Percentiles rank a stretch among this genome's conserved stretches.
Conservation (phyloP, 768 basidiomycete species). For the Pulveroboletus sp. region DNA sequence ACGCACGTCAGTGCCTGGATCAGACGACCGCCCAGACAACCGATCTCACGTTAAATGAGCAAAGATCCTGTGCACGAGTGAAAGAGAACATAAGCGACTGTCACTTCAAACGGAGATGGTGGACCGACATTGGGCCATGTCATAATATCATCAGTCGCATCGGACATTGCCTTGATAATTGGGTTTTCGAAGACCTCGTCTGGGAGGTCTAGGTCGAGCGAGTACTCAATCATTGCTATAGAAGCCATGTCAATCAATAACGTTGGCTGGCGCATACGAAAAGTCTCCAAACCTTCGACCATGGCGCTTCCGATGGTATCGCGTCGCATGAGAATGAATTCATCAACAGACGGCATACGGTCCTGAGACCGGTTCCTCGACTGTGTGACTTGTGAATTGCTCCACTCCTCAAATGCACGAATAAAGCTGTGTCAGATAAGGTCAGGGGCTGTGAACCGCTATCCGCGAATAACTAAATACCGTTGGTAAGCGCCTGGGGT, state of each 20-base stretch:
- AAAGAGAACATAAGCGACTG: conserved; percentile 10
- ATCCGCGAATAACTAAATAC: conserved; percentile 11
- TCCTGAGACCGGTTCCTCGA: conserved; percentile 33
- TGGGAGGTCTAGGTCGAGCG: conserved; percentile 34
- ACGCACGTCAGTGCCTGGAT: conserved; percentile 8
- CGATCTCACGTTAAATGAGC: conserved; percentile 28
- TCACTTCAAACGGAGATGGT: conserved; percentile 1
- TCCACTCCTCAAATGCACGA: conserved; percentile 34
- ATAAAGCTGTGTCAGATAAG: conserved; percentile 24
- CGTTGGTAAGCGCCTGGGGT: conserved; percentile 33
- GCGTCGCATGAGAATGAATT: conserved; percentile 36
- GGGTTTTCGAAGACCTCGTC: conserved; percentile 34
- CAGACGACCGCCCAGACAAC: not conserved
- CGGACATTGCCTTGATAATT: conserved; percentile 33
- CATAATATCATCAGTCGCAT: conserved; percentile 39
- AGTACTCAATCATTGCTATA: conserved; percentile 35
- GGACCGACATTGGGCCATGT: conserved; percentile 38
- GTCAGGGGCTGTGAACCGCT: conserved; percentile 1
- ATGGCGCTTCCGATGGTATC: conserved; percentile 35
- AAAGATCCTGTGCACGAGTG: conserved; percentile 19
- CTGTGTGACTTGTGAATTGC: conserved; percentile 33
- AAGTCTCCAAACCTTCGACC: conserved; percentile 32
- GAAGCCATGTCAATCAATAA: conserved; percentile 1
- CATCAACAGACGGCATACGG: conserved; percentile 34
- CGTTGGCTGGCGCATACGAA: not conserved